Percentiles rank a stretch among this genome's conserved stretches.
phyloP scores from a whole-genome alignment of 1,284 basidiomycete genomes.

The Mycena citricolor region DNA sequence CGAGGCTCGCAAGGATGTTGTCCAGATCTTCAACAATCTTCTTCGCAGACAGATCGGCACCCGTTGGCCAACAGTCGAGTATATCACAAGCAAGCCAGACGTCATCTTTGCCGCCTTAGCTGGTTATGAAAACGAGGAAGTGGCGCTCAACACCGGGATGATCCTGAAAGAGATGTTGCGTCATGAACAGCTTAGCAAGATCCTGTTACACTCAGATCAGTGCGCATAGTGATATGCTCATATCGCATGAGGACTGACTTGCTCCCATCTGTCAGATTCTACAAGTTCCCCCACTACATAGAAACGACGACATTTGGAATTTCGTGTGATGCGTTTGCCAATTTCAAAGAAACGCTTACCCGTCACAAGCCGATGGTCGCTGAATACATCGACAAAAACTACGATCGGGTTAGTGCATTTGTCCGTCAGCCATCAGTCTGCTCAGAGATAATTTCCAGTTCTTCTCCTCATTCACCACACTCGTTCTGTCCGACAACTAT shows the following conservation, averaged over 20 bases:
- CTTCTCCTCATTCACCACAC: constrained; percentile 91
- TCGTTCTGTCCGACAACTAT: constrained; percentile 93
- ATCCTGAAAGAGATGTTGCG: constrained; percentile 96
- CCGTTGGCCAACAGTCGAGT: constrained; percentile 93
- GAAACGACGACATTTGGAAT: constrained; percentile 98
- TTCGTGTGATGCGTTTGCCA: constrained; percentile 96
- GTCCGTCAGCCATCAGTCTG: constrained; percentile 8
- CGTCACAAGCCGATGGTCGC: constrained; percentile 97
- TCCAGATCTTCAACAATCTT: constrained; percentile 96
- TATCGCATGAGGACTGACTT: constrained; percentile 11
- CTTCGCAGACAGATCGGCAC: constrained; percentile 92
- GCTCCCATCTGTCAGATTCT: constrained; percentile 67
- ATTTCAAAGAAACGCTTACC: constrained; percentile 95
- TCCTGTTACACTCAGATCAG: constrained; percentile 92
- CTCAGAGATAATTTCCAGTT: constrained; percentile 55
- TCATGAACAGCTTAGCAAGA: constrained; percentile 89
- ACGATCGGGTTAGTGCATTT: constrained; percentile 73
- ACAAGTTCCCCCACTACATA: constrained; percentile 95
- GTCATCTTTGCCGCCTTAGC: constrained; percentile 87
- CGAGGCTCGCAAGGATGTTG: constrained; percentile 94
- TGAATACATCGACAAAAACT: constrained; percentile 93
- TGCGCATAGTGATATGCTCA: constrained; percentile 45
- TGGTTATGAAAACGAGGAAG: constrained; percentile 92
- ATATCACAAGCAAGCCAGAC: constrained; percentile 81
- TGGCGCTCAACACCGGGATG: constrained; percentile 98